Percentiles rank a stretch among this genome's conserved stretches.
Conservation (phyloP, 495 filamentous ascomycete species). For the Podospora pseudopauciseta region DNA sequence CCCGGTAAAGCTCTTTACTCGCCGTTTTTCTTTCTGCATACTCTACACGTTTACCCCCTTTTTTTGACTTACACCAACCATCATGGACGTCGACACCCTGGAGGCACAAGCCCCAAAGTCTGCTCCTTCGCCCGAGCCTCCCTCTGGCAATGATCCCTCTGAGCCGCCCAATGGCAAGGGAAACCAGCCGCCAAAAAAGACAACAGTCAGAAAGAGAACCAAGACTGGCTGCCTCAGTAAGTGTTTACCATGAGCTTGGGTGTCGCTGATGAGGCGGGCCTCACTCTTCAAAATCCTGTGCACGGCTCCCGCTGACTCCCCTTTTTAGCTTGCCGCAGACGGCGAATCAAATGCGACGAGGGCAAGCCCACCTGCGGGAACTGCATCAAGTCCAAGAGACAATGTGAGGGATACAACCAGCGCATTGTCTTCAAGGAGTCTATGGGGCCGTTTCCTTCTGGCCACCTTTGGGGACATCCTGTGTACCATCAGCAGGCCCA, state of each 20-base stretch:
- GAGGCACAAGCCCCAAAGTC: conserved; percentile 13
- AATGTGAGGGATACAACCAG: conserved; percentile 93
- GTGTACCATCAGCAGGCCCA: conserved; percentile 28
- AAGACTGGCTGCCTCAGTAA: conserved; percentile 96
- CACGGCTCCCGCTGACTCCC: background rate
- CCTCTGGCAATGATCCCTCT: conserved; percentile 6
- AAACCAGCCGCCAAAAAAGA: conserved; percentile 34
- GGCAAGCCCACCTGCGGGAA: conserved; percentile 85
- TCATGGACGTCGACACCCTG: background rate
- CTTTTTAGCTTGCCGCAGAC: conserved; percentile 75
- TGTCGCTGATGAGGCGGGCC: background rate
- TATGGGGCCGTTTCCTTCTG: conserved; percentile 52
- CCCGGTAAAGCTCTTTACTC: background rate
- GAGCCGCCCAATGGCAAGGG: conserved; percentile 28
- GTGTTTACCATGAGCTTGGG: conserved; percentile 29
- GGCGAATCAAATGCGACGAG: conserved; percentile 96
- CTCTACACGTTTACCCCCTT: background rate
- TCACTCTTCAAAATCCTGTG: background rate
- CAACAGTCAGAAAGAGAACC: conserved; percentile 67
- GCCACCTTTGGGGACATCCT: conserved; percentile 25
- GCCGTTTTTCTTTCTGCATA: background rate
- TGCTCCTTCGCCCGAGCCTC: conserved; percentile 16
- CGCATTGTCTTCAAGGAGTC: conserved; percentile 91
- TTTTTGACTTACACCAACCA: background rate
- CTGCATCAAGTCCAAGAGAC: conserved; percentile 90